Conservation (phyloP, 2,329 filamentous ascomycete genomes). For the Trichoderma sp. region DNA sequence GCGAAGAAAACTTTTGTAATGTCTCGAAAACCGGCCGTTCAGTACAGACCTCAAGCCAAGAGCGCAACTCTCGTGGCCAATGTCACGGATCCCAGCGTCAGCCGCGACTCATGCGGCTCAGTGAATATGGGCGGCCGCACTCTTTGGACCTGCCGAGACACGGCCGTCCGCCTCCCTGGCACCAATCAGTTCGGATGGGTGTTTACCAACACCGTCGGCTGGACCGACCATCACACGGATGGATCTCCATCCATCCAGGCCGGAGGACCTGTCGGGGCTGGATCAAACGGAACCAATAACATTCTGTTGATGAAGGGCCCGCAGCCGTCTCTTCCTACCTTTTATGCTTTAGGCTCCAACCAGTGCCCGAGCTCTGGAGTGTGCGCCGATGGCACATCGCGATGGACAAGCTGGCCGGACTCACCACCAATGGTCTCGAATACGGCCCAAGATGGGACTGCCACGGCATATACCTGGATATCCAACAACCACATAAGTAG, state of each 20-base stretch:
- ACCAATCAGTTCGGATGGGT: conserved; percentile 18
- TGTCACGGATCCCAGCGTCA: conserved; percentile 26
- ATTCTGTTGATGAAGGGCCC: conserved; percentile 25
- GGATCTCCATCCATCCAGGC: conserved; percentile 25
- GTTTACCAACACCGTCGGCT: conserved; percentile 27
- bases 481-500: conserved; percentile 17
- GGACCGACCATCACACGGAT: conserved; percentile 25
- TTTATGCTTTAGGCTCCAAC: conserved; percentile 20
- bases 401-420: conserved; percentile 29
- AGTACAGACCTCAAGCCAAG: conserved; percentile 22
- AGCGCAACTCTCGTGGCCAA: conserved; percentile 23
- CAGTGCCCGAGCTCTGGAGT: conserved; percentile 22
- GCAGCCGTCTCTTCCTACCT: conserved; percentile 20
- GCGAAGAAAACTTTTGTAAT: not conserved
- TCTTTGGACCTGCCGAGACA: conserved; percentile 30
- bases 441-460: conserved; percentile 15
- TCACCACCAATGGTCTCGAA: conserved; percentile 27
- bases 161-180: conserved; percentile 13
- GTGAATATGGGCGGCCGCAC: conserved; percentile 26
- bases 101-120: conserved; percentile 29
- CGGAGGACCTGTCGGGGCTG: conserved; percentile 20
- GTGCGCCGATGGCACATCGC: conserved; percentile 23
- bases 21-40: conserved; percentile 7
- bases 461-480: conserved; percentile 28
- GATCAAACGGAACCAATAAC: conserved; percentile 23